These are phyloP conservation scores for Plenodomus lindquistii DNA, from an alignment of 2,329 filamentous ascomycete genomes.

Conservation along the genomic window DNA sequence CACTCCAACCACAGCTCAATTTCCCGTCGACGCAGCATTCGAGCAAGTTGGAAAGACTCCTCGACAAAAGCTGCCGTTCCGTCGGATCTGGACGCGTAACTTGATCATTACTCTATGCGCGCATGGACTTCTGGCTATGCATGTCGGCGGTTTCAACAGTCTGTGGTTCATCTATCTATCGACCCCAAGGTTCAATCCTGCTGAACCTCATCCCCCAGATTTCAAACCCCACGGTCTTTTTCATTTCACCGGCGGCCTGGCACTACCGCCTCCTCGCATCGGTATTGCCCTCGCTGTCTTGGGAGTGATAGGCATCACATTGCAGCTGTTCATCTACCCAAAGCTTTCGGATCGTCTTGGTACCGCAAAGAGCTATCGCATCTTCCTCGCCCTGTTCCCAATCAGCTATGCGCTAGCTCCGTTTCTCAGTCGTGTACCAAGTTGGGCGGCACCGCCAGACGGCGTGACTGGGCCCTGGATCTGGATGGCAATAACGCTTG, in stretches of 20 bases:
- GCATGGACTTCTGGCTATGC: constrained; percentile 52
- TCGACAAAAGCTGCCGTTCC: constrained; percentile 48
- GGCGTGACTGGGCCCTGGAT: constrained; percentile 47
- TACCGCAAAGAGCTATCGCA: constrained; percentile 46
- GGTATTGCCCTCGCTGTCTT: constrained; percentile 54
- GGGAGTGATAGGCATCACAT: constrained; percentile 51
- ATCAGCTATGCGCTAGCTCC: constrained; percentile 50
- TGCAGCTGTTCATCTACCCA: constrained; percentile 54
- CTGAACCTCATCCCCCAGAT: constrained; percentile 35
- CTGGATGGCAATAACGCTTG: constrained; percentile 49
- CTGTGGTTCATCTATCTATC: constrained; percentile 57
- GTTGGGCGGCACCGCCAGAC: constrained; percentile 42
- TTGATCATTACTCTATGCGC: constrained; percentile 50
- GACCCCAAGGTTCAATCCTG: constrained; percentile 48
- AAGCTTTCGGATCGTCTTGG: constrained; percentile 48
- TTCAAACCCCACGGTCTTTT: constrained; percentile 46
- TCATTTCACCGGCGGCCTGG: constrained; percentile 55
- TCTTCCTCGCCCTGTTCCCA: constrained; percentile 51
- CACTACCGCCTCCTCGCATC: constrained; percentile 52
- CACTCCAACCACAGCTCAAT: constrained; percentile 29
- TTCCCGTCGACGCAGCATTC: neutral
- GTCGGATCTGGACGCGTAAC: constrained; percentile 53
- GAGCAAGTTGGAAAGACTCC: constrained; percentile 15
- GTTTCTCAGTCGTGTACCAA: constrained; percentile 50
- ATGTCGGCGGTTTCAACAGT: constrained; percentile 55